phyloP scores from a whole-genome alignment of 805 yeast species.

The Candida maris region DNA sequence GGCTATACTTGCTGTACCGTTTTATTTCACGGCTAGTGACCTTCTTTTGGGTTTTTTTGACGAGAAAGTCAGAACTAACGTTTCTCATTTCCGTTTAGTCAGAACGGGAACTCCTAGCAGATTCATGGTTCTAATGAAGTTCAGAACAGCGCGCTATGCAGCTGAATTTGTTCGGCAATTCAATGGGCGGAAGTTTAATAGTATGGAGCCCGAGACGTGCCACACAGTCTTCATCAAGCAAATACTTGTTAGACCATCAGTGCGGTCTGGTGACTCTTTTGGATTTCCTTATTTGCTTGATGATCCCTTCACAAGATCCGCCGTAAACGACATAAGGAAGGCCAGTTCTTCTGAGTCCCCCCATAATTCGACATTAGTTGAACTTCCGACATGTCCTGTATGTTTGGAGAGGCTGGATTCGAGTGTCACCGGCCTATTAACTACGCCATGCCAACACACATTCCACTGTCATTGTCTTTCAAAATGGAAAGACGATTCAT shows the following conservation, averaged over 20 bases:
- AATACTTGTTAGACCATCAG: constrained; percentile 41
- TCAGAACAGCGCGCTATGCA: constrained; percentile 52
- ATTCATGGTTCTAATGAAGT: constrained; percentile 76
- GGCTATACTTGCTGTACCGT: constrained; percentile 81
- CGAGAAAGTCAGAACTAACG: constrained; percentile 46
- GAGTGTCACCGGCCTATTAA: constrained; percentile 71
- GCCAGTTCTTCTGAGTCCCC: constrained; percentile 3
- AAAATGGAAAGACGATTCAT: constrained; percentile 85
- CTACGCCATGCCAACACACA: constrained; percentile 90
- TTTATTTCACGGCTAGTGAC: constrained; percentile 83
- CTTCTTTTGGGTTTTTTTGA: constrained; percentile 72
- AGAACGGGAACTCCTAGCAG: constrained; percentile 63
- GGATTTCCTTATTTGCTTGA: constrained; percentile 59
- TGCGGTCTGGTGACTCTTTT: constrained; percentile 16
- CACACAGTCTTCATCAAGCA: constrained; percentile 69
- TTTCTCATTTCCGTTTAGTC: constrained; percentile 71
- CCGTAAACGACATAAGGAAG: constrained; percentile 9
- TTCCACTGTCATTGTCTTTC: constrained; percentile 86
- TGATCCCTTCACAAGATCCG: constrained; percentile 61
- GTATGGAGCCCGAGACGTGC: constrained; percentile 87
- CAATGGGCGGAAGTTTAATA: constrained; percentile 73
- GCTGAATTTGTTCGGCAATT: constrained; percentile 59
- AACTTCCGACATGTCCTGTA: constrained; percentile 90
- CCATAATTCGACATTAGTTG: constrained; percentile 28
- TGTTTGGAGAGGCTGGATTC: constrained; percentile 87